Evolutionary conservation across 1,284 basidiomycete genomes (phyloP).

Genomic region (Testicularia cyperi): DNA sequence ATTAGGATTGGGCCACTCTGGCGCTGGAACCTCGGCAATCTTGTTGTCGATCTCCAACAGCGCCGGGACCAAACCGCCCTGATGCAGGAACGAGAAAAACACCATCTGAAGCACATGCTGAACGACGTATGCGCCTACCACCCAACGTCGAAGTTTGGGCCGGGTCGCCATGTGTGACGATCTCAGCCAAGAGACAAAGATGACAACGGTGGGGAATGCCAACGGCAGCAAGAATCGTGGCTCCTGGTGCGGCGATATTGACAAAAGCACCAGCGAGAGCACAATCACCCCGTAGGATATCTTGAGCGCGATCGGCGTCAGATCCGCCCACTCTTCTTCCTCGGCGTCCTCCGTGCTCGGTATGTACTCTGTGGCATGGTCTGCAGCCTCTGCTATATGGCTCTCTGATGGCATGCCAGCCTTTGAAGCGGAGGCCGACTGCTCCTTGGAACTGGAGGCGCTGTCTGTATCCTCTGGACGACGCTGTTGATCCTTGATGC

Average conservation of each 20-base stretch:
- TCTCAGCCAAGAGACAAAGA: constrained; percentile 22
- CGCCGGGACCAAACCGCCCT: constrained; percentile 27
- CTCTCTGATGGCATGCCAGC: too few relatives aligned
- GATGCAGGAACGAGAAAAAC: constrained; percentile 40
- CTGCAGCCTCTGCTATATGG: too few relatives aligned
- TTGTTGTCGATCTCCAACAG: constrained; percentile 20
- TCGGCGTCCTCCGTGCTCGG: too few relatives aligned
- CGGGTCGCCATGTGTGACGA: constrained; percentile 7
- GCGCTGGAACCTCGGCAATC: constrained; percentile 4
- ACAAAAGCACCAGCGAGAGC: constrained; percentile 42
- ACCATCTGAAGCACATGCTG: constrained; percentile 27
- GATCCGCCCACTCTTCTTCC: background rate
- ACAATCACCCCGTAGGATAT: constrained; percentile 10
- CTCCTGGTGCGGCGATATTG: constrained; percentile 60
- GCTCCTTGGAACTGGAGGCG: too few relatives aligned
- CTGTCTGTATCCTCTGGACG: too few relatives aligned
- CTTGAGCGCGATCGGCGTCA: background rate
- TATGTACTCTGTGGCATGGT: too few relatives aligned
- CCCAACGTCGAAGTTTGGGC: constrained; percentile 8
- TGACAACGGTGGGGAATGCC: constrained; percentile 38
- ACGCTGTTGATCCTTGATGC: too few relatives aligned
- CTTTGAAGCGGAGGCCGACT: too few relatives aligned
- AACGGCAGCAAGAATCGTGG: constrained; percentile 60
- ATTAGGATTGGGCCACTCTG: too few relatives aligned
- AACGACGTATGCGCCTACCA: constrained; percentile 6